Conservation (phyloP, 805 yeast species). For the Yarrowia sp. region DNA sequence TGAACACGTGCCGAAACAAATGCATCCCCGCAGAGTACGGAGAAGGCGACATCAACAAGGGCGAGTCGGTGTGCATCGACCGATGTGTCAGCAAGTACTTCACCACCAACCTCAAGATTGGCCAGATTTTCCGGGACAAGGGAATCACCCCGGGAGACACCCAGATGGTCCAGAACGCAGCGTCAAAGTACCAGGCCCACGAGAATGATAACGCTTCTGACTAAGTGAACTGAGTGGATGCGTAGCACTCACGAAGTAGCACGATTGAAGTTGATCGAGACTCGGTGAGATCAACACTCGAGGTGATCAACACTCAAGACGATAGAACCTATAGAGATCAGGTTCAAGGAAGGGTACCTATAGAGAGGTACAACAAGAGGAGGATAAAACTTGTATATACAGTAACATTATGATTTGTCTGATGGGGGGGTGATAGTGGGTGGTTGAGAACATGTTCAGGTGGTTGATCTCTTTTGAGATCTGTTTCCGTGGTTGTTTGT, state of each 20-base stretch:
- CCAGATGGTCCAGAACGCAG: constrained; percentile 31
- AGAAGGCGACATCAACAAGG: constrained; percentile 83
- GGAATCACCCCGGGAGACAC: constrained; percentile 40
- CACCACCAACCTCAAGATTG: constrained; percentile 61
- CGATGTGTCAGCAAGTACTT: constrained; percentile 87
- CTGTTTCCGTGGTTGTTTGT: too few species aligned
- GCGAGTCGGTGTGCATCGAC: constrained; percentile 82
- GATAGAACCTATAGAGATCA: too few species aligned
- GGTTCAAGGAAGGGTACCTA: too few species aligned
- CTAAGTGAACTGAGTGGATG: neutral
- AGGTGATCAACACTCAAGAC: too few species aligned
- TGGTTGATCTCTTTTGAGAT: neutral
- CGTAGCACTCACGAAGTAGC: neutral
- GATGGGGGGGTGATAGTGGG: neutral
- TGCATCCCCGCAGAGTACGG: constrained; percentile 88
- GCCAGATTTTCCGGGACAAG: constrained; percentile 45
- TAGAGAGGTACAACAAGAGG: neutral
- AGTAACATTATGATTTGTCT: constrained; percentile 19
- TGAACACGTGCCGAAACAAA: constrained; percentile 69
- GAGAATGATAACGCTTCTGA: neutral
- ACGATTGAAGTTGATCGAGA: neutral
- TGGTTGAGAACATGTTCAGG: neutral
- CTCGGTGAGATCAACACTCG: too few species aligned
- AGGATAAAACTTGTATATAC: constrained; percentile 27
- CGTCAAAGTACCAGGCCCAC: neutral